These are phyloP conservation scores for Leishmania gerbilli DNA, from an alignment of 208 protist species.

Conservation along the genomic window DNA sequence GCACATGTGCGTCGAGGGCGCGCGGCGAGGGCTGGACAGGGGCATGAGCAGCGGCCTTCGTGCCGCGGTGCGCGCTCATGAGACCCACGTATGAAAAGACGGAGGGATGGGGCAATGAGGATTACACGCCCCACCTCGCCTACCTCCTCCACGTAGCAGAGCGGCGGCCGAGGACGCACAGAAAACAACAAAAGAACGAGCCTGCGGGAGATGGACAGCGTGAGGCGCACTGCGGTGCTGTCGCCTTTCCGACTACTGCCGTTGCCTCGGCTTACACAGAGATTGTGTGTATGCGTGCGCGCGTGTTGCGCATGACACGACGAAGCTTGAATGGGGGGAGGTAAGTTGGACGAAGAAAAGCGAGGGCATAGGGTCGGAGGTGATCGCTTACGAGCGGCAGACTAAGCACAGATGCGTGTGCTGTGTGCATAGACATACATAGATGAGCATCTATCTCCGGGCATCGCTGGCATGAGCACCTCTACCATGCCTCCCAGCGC, in stretches of 20 bases:
- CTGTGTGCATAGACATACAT: not conserved
- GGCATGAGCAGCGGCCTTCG: not conserved
- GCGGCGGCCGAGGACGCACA: not conserved
- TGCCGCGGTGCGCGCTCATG: slow-evolving; percentile 6
- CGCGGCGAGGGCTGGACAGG: not conserved
- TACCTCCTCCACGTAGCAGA: not conserved
- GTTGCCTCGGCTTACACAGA: not conserved
- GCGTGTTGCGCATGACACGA: not conserved
- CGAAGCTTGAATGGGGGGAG: not conserved
- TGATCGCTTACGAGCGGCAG: not conserved
- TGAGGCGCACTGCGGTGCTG: not conserved
- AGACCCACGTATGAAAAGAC: not conserved
- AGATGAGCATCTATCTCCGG: not conserved
- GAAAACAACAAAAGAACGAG: not conserved
- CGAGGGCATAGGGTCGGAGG: not conserved
- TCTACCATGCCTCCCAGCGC: not conserved
- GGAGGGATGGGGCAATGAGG: not conserved
- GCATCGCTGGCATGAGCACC: not conserved
- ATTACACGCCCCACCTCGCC: not conserved
- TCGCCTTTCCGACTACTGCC: not conserved
- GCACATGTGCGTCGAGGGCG: slow-evolving; percentile 26
- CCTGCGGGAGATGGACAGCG: not conserved
- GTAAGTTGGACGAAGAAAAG: not conserved
- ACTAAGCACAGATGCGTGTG: not conserved
- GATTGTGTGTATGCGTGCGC: not conserved